Base-by-base conservation (phyloP, 2,329 filamentous ascomycete genomes). In the Madurella mycetomatis region DNA sequence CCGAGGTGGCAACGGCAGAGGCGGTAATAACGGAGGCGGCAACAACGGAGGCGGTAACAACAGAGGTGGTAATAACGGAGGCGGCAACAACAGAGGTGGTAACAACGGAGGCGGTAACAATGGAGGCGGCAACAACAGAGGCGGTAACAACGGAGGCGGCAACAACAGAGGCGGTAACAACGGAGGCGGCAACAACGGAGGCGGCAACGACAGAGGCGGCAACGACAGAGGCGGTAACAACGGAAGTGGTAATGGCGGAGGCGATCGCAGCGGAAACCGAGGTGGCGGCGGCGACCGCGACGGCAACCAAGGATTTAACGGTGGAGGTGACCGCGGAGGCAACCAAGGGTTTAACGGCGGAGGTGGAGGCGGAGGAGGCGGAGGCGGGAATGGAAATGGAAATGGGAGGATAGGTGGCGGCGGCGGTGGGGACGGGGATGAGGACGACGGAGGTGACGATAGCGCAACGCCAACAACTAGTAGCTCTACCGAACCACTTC, bases 271-370 rank as follows among this genome's bases (percentile, higher is more conserved):
- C 37, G 30, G 39, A 18, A 43, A 32, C 18, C 17, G 40, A 37
- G 34, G 43, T 18, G 13, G 32, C 40, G 44, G 19, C 18, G 45
- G 43, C 1, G 48, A 52, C 44, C 37, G 53, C 12, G 48, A 43
- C 17, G 45, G 39, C 13, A 46, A 41, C 34, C 5, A n/a, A 17
- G 41, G 41, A 1, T 13, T 8, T 13, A 43, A 55, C 13, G 54
- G 54, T 32, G 47, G 48, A 11, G 39, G 5, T 41, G 30, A 40
- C 34, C 53, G 50, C 46, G 47, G 56, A 54, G 39, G 48, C 16
- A 42, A 37, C 32, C 51, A 41, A 46, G 53, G 34, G 40, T 37
- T 42, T n/a, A 45, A 42, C n/a, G 45, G 31, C 51, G 54, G 47
- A 15, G 41, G 25, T 25, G 25, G 25, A 25, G 16, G 47, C 30